These are phyloP conservation scores for Cutaneotrichosporon sp. DNA, from an alignment of 1,284 basidiomycete species.

Conservation along the genomic window DNA sequence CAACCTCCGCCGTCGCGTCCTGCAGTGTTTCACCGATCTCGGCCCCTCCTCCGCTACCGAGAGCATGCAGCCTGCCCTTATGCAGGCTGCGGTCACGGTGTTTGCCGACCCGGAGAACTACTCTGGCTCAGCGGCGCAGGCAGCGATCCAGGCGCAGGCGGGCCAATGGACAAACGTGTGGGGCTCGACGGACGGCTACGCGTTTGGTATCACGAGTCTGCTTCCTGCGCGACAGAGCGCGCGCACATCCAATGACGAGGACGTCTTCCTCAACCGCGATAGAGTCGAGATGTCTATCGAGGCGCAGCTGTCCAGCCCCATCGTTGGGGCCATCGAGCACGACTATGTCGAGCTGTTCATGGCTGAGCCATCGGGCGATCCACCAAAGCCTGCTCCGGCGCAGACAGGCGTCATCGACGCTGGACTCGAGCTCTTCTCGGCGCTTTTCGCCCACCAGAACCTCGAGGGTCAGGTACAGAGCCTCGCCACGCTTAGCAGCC, in stretches of 20 bases:
- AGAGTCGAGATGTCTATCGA: slow-evolving; percentile 70
- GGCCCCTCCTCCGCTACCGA: slow-evolving; percentile 76
- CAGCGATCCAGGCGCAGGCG: slow-evolving; percentile 81
- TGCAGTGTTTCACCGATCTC: slow-evolving; percentile 81
- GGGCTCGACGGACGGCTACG: slow-evolving; percentile 82
- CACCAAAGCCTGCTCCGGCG: slow-evolving; percentile 60
- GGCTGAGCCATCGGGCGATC: slow-evolving; percentile 13
- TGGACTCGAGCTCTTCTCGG: slow-evolving; percentile 77
- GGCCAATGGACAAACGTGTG: slow-evolving; percentile 82
- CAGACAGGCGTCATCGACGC: slow-evolving; percentile 82
- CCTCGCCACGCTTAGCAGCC: slow-evolving; percentile 59
- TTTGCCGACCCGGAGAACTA: slow-evolving; percentile 72
- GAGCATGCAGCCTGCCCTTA: slow-evolving; percentile 67
- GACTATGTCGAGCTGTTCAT: slow-evolving; percentile 71
- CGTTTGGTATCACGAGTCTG: slow-evolving; percentile 80
- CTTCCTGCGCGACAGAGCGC: slow-evolving; percentile 43
- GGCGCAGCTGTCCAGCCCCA: slow-evolving; percentile 67
- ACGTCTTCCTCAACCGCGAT: slow-evolving; percentile 68
- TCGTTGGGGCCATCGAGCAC: slow-evolving; percentile 79
- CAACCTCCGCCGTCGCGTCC: slow-evolving; percentile 73
- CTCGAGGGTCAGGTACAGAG: slow-evolving; percentile 61
- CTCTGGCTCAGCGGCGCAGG: slow-evolving; percentile 77
- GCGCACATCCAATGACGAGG: slow-evolving; percentile 43
- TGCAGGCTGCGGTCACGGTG: slow-evolving; percentile 76
- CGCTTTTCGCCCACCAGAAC: slow-evolving; percentile 74